These are phyloP conservation scores for Epichloe typhina DNA, from an alignment of 2,329 filamentous ascomycete genomes.

Conservation along the genomic window DNA sequence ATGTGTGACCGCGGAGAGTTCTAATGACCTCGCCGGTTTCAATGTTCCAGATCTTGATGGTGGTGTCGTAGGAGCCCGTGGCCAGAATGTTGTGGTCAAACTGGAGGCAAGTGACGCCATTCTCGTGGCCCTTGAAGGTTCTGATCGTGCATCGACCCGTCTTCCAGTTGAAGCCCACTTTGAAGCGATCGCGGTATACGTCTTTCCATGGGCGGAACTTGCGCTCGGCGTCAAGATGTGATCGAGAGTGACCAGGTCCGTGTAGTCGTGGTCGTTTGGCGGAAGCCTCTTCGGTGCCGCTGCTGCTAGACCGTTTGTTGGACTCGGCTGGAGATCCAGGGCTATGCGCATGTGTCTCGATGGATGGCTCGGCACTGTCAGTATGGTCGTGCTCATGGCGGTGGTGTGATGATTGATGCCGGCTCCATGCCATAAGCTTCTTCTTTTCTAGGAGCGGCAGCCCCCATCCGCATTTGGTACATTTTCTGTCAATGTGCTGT, in stretches of 20 bases:
- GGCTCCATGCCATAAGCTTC: conserved; percentile 72
- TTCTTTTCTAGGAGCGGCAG: conserved; percentile 82
- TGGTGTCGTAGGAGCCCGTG: conserved; percentile 88
- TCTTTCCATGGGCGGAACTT: conserved; percentile 76
- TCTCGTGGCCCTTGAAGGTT: conserved; percentile 72
- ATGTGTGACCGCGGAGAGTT: conserved; percentile 72
- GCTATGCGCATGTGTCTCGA: conserved; percentile 12
- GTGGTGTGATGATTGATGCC: conserved; percentile 43
- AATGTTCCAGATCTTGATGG: conserved; percentile 92
- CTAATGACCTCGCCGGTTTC: conserved; percentile 75
- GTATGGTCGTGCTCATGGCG: conserved; percentile 6
- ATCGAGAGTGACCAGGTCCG: conserved; percentile 14
- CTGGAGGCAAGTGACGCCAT: conserved; percentile 46
- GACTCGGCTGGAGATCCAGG: conserved; percentile 12
- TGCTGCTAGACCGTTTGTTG: conserved; percentile 21
- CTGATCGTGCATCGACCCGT: conserved; percentile 79
- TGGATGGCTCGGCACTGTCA: conserved; percentile 10
- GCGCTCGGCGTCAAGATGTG: conserved; percentile 28
- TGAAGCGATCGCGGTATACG: conserved; percentile 89
- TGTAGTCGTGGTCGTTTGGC: conserved; percentile 22
- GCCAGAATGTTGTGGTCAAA: conserved; percentile 83
- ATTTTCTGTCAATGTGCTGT: conserved; percentile 89
- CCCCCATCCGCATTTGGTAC: conserved; percentile 91
- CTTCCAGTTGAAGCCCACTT: conserved; percentile 95
- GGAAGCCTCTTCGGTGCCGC: conserved; percentile 16